phyloP scores from a whole-genome alignment of 1,284 basidiomycete genomes.

The Ustilago crameri region DNA sequence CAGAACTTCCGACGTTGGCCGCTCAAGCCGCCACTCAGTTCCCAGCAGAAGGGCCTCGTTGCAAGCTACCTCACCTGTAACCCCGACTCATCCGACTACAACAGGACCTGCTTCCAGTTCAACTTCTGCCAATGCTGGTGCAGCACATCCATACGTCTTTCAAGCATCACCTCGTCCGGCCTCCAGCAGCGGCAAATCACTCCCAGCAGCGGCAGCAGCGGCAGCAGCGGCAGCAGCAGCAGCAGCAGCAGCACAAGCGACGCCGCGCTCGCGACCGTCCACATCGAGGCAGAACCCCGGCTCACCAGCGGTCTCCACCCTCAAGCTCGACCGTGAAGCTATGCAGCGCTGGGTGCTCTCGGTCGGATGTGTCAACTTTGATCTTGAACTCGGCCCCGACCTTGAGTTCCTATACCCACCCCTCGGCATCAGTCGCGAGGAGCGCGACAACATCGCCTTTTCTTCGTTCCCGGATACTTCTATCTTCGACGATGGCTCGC shows the following conservation, averaged over 20 bases:
- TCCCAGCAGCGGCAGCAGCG: neutral
- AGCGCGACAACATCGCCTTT: conserved; percentile 89
- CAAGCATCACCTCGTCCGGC: conserved; percentile 12
- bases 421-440: conserved; percentile 74
- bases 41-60: conserved; percentile 38
- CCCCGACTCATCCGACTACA: conserved; percentile 5
- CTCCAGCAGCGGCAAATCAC: conserved; percentile 19
- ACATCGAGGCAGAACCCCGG: neutral
- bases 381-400: conserved; percentile 77
- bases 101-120: conserved; percentile 1
- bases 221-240: conserved; percentile 12
- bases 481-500: conserved; percentile 63
- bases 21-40: conserved; percentile 10
- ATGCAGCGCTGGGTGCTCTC: conserved; percentile 66
- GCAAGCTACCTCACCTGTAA: conserved; percentile 24
- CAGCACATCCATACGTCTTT: neutral
- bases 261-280: neutral
- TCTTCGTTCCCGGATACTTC: conserved; percentile 90
- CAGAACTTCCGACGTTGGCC: conserved; percentile 17
- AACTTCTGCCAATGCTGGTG: conserved; percentile 2
- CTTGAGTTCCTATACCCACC: conserved; percentile 79
- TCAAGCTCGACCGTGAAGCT: conserved; percentile 51
- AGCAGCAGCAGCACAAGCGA: neutral
- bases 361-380: conserved; percentile 65
- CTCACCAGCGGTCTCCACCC: conserved; percentile 2